A percentile compares a stretch with the other conserved stretches of the same genome.
These are phyloP conservation scores for Mucor indicus DNA, from an alignment of 371 early-diverging fungal species.

Conservation along the genomic window DNA sequence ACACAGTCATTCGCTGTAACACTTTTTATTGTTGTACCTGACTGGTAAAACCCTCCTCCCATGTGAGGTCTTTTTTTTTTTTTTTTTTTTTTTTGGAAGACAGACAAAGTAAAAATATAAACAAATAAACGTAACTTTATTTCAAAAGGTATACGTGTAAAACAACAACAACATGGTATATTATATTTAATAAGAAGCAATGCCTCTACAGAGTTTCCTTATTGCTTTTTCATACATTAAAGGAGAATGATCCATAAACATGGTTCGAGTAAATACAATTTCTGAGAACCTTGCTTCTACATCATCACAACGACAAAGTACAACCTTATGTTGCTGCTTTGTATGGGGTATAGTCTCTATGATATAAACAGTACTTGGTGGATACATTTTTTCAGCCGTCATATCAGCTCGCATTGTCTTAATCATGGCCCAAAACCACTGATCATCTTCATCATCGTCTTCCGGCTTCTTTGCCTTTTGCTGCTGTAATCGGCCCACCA, in stretches of 20 bases:
- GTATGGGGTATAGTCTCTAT: slow-evolving; percentile 52
- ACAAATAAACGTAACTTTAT: no score
- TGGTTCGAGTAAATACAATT: slow-evolving; percentile 63
- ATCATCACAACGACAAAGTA: slow-evolving; percentile 61
- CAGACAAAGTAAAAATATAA: no score
- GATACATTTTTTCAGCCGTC: slow-evolving; percentile 77
- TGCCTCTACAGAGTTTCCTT: slow-evolving; percentile 10
- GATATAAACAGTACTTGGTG: slow-evolving; percentile 56
- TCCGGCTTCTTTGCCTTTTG: slow-evolving; percentile 2
- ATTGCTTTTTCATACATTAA: slow-evolving; percentile 58
- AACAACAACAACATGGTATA: no score
- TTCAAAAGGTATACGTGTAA: not conserved
- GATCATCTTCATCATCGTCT: slow-evolving; percentile 42
- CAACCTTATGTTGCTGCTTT: slow-evolving; percentile 14
- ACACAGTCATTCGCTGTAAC: no score
- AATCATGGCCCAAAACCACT: slow-evolving; percentile 82
- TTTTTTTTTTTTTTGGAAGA: no score
- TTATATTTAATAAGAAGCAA: no score
- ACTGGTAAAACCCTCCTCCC: no score
- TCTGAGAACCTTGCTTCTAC: slow-evolving; percentile 66
- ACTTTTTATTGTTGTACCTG: no score
- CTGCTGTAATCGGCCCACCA: slow-evolving; percentile 44
- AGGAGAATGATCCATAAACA: slow-evolving; percentile 75
- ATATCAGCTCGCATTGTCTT: slow-evolving; percentile 80
- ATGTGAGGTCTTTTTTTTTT: no score